phyloP scores from a whole-genome alignment of 1,284 basidiomycete species.

The Fomes fomentarius region DNA sequence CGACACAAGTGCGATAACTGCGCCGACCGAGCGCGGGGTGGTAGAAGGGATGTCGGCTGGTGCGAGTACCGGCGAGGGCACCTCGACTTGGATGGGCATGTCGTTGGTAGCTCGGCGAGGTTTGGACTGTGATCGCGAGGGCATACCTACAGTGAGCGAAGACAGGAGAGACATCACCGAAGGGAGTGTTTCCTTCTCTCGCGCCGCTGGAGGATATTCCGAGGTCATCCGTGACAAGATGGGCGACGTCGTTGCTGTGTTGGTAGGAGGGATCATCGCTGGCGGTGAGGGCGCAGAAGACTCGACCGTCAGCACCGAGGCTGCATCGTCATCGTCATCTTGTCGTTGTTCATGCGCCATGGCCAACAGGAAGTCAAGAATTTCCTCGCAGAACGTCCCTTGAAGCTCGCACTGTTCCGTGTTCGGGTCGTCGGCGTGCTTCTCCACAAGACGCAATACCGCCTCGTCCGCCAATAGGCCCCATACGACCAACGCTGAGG shows the following conservation, averaged over 20 bases:
- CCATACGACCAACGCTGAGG: constrained; percentile 57
- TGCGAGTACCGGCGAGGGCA: constrained; percentile 25
- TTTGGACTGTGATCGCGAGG: constrained; percentile 60
- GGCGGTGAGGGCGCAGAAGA: constrained; percentile 28
- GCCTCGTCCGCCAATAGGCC: constrained; percentile 65
- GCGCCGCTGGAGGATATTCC: constrained; percentile 42
- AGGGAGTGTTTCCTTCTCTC: constrained; percentile 52
- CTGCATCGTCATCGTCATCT: constrained; percentile 37
- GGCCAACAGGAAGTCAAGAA: constrained; percentile 38
- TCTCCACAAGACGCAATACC: constrained; percentile 52
- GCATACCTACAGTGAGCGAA: constrained; percentile 53
- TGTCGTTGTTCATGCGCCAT: constrained; percentile 41
- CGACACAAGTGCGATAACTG: constrained; percentile 64
- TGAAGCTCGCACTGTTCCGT: constrained; percentile 28
- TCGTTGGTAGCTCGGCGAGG: constrained; percentile 34
- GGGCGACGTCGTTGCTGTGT: constrained; percentile 50
- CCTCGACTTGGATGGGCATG: constrained; percentile 31
- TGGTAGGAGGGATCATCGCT: constrained; percentile 30
- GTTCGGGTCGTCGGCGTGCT: constrained; percentile 31
- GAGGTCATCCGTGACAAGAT: constrained; percentile 58
- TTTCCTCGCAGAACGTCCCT: constrained; percentile 20
- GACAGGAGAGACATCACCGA: constrained; percentile 68
- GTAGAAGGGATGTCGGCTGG: constrained; percentile 26
- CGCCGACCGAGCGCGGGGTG: constrained; percentile 54
- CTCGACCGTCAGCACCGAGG: constrained; percentile 43